These are phyloP conservation scores for Cytospora paraplurivora DNA, from an alignment of 2,329 filamentous ascomycete genomes.

Conservation along the genomic window DNA sequence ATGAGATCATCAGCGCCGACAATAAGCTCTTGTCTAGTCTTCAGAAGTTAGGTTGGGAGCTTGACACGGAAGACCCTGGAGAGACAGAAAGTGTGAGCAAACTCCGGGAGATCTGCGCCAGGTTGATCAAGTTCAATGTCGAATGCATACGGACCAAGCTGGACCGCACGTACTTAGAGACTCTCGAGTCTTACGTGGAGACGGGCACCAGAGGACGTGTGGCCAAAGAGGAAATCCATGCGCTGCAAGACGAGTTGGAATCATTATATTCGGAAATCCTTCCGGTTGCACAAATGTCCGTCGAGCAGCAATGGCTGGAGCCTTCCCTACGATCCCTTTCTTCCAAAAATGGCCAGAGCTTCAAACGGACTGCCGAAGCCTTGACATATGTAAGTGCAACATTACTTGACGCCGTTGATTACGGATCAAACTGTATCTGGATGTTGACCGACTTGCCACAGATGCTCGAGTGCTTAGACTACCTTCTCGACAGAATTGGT, in stretches of 20 bases:
- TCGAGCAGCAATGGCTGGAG: constrained; percentile 67
- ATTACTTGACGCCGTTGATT: neutral
- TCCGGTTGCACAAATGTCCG: constrained; percentile 70
- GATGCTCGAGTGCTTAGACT: constrained; percentile 55
- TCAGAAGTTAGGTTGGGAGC: constrained; percentile 65
- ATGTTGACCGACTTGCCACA: constrained; percentile 36
- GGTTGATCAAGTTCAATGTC: constrained; percentile 59
- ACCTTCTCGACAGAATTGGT: constrained; percentile 51
- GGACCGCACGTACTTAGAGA: constrained; percentile 58
- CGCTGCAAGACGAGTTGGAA: constrained; percentile 66
- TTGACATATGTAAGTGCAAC: constrained; percentile 51
- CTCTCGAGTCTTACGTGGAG: constrained; percentile 38
- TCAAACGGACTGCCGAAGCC: constrained; percentile 50
- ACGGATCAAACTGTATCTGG: neutral
- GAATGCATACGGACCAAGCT: constrained; percentile 56
- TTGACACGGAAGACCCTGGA: constrained; percentile 55
- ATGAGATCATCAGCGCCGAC: constrained; percentile 58
- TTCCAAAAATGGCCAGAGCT: constrained; percentile 45
- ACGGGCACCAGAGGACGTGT: constrained; percentile 30
- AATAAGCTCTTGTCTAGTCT: constrained; percentile 66
- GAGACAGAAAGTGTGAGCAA: constrained; percentile 56
- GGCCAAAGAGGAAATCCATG: constrained; percentile 46
- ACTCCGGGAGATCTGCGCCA: constrained; percentile 61
- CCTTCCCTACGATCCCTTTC: constrained; percentile 56
- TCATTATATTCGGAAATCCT: constrained; percentile 70